phyloP scores from a whole-genome alignment of 495 filamentous ascomycete genomes.

The Aspergillus olivimuriae region DNA sequence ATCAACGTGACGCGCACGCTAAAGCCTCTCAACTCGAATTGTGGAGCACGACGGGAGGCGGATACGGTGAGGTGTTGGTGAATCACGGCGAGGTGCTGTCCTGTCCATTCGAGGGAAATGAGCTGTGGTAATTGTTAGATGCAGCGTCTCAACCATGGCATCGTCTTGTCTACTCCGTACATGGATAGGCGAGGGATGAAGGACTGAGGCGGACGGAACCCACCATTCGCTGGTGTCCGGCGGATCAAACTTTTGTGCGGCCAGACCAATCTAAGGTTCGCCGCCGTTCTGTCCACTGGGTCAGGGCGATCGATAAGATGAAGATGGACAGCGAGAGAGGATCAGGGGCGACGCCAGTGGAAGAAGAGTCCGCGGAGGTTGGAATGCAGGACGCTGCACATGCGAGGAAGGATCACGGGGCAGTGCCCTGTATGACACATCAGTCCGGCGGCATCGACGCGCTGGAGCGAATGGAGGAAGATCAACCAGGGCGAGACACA shows the following conservation, averaged over 20 bases:
- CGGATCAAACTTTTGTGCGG: not conserved
- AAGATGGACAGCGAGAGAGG: too few species aligned
- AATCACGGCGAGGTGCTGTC: not conserved
- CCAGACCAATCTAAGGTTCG: not conserved
- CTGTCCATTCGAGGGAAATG: too few species aligned
- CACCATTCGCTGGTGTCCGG: not conserved
- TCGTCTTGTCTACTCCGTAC: not conserved
- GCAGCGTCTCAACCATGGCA: too few species aligned
- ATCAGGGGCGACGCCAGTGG: too few species aligned
- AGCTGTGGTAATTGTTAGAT: too few species aligned
- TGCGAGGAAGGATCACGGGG: too few species aligned
- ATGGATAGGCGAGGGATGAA: not conserved
- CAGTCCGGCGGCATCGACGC: too few species aligned
- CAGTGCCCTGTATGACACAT: too few species aligned
- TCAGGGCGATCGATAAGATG: not conserved
- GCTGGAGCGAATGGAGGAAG: not conserved
- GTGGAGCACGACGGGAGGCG: not conserved
- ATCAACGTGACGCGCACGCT: not conserved
- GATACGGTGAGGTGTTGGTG: not conserved
- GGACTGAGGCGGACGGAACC: constrained; percentile 1
- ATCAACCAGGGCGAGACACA: not conserved
- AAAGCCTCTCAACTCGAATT: too few species aligned
- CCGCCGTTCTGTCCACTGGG: not conserved
- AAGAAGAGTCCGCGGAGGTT: too few species aligned
- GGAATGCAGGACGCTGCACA: too few species aligned